Conservation (phyloP, 257 asterid species). For the Agastache rugosa region DNA sequence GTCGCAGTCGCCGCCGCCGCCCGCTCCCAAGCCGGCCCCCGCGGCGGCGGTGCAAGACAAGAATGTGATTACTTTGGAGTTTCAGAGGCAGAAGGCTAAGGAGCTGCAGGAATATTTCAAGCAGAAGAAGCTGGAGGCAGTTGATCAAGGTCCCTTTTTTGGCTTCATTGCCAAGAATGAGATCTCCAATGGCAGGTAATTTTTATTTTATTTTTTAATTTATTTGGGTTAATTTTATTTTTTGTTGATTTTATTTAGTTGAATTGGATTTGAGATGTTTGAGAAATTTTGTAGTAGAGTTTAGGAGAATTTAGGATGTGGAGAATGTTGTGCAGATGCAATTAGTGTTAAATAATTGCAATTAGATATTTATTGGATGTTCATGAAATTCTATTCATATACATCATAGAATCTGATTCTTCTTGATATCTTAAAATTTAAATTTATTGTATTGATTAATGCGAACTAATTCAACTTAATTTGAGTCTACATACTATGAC, state of each 20-base stretch:
- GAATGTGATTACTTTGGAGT: constrained; percentile 72
- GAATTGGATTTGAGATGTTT: background rate
- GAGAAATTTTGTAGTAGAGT: constrained; percentile 31
- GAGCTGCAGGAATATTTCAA: constrained; percentile 92
- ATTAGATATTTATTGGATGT: background rate
- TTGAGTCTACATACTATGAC: background rate
- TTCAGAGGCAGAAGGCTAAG: constrained; percentile 96
- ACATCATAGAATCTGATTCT: background rate
- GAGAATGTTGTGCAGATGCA: background rate
- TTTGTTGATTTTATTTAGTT: background rate
- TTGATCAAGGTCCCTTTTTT: constrained; percentile 89
- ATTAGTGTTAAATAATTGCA: background rate
- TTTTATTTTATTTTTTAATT: background rate
- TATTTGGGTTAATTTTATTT: background rate
- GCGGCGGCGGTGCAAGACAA: constrained; percentile 54
- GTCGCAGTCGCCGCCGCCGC: constrained; percentile 39
- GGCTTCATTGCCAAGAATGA: constrained; percentile 93
- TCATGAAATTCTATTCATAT: background rate
- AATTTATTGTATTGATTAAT: background rate
- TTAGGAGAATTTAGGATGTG: constrained; percentile 44
- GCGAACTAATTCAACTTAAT: background rate
- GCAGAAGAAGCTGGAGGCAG: constrained; percentile 88
- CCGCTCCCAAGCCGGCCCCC: constrained; percentile 43
- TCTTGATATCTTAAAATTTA: background rate
- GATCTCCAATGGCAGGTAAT: constrained; percentile 91